Evolutionary conservation across 768 basidiomycete genomes (phyloP).

Genomic region (Hygrocybe punicea): DNA sequence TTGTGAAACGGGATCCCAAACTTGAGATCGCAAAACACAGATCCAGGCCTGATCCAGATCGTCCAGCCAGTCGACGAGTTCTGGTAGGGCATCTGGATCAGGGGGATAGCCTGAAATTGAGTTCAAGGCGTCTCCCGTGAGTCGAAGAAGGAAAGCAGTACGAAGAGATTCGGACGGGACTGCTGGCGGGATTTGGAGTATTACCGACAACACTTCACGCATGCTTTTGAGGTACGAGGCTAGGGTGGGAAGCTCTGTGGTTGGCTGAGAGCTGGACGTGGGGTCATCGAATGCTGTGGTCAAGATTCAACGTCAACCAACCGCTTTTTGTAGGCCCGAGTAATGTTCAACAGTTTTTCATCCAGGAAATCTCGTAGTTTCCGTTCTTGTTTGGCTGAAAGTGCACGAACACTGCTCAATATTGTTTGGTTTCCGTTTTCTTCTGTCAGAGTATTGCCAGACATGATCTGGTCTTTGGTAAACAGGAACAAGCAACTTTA

Average conservation of each 20-base stretch:
- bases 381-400: conserved; percentile 59
- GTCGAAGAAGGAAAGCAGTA: conserved; percentile 61
- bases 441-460: background rate
- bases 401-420: conserved; percentile 34
- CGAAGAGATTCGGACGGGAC: conserved; percentile 68
- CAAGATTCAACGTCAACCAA: conserved; percentile 30
- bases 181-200: conserved; percentile 72
- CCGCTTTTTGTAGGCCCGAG: conserved; percentile 75
- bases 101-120: conserved; percentile 61
- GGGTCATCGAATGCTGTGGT: conserved; percentile 4
- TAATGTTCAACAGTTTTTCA: conserved; percentile 59
- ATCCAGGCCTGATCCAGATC: conserved; percentile 76
- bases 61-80: conserved; percentile 63
- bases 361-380: conserved; percentile 65
- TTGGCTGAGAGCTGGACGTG: conserved; percentile 44
- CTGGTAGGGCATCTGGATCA: conserved; percentile 41
- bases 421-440: background rate
- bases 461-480: background rate
- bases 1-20: conserved; percentile 58
- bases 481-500: background rate
- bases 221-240: conserved; percentile 56
- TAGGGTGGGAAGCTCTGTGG: conserved; percentile 55
- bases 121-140: conserved; percentile 64
- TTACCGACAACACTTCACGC: conserved; percentile 54
- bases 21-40: conserved; percentile 57